These are phyloP conservation scores for Xylariaceae sp. DNA, from an alignment of 2,329 filamentous ascomycete species.

Conservation along the genomic window DNA sequence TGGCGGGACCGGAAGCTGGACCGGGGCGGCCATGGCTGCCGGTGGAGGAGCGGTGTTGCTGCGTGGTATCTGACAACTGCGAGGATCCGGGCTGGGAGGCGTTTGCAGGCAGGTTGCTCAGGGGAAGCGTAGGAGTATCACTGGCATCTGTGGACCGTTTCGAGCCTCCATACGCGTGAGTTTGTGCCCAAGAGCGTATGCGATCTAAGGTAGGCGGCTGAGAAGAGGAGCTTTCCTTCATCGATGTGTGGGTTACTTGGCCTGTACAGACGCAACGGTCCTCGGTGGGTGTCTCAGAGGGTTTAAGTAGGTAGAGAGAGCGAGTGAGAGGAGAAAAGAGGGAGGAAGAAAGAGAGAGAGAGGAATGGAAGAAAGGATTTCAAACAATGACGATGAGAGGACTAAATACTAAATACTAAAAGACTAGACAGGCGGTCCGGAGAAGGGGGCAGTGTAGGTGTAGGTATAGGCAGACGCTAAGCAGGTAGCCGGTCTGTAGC, in stretches of 20 bases:
- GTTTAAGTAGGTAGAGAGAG: constrained; percentile 10
- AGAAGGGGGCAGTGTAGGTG: constrained; percentile 1
- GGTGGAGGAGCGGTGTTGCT: constrained; percentile 19
- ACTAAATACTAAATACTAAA: constrained; percentile 14
- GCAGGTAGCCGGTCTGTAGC: neutral
- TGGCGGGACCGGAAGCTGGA: constrained; percentile 15
- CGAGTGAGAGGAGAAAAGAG: constrained; percentile 14
- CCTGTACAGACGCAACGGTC: constrained; percentile 33
- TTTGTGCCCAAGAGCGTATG: constrained; percentile 51
- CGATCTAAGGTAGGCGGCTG: constrained; percentile 48
- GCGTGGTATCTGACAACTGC: constrained; percentile 19
- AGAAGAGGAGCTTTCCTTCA: constrained; percentile 56
- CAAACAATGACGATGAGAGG: neutral
- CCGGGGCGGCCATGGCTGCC: constrained; percentile 21
- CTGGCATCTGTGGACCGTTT: constrained; percentile 37
- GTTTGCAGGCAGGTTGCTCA: constrained; percentile 32
- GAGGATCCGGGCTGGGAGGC: constrained; percentile 16
- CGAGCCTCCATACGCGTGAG: constrained; percentile 51
- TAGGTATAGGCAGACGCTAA: neutral
- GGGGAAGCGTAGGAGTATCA: constrained; percentile 36
- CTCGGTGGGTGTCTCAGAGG: constrained; percentile 9
- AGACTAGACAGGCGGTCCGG: neutral
- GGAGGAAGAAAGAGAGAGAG: neutral
- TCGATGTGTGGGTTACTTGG: constrained; percentile 42
- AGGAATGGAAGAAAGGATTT: neutral